A percentile compares a stretch with the other conserved stretches of the same genome.
These are phyloP conservation scores for Ogataea saltuana DNA, from an alignment of 805 yeast species.

Conservation along the genomic window DNA sequence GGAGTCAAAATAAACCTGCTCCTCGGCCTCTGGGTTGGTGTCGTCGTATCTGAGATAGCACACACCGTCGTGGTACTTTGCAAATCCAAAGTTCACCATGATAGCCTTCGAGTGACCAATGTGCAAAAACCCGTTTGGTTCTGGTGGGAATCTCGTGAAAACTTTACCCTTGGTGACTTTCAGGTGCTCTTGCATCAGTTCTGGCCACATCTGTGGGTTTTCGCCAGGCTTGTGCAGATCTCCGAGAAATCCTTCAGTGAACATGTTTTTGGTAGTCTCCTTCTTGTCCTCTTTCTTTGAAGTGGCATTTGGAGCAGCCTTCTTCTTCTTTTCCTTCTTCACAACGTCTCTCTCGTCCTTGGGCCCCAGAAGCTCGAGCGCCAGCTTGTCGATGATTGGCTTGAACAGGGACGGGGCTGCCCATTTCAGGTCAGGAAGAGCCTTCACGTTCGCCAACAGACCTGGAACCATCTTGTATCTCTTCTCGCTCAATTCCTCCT, in stretches of 20 bases:
- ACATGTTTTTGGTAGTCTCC: conserved; percentile 66
- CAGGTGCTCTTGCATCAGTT: conserved; percentile 78
- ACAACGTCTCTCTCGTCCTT: conserved; percentile 91
- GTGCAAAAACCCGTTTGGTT: conserved; percentile 96
- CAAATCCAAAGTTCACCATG: conserved; percentile 97
- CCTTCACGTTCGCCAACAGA: conserved; percentile 74
- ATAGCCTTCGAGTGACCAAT: conserved; percentile 98
- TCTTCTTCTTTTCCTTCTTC: conserved; percentile 72
- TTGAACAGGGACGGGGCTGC: conserved; percentile 86
- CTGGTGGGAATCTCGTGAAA: conserved; percentile 96
- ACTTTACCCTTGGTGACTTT: conserved; percentile 79
- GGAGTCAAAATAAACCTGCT: conserved; percentile 82
- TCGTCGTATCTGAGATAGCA: conserved; percentile 96
- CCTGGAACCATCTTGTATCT: conserved; percentile 81
- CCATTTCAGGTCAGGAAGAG: conserved; percentile 79
- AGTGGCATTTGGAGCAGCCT: conserved; percentile 30
- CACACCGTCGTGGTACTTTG: conserved; percentile 78
- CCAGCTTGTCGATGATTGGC: conserved; percentile 78
- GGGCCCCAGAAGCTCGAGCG: conserved; percentile 80
- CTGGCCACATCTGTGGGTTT: conserved; percentile 88
- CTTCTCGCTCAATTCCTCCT: conserved; percentile 60
- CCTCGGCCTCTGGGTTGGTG: conserved; percentile 99
- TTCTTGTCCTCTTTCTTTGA: conserved; percentile 25
- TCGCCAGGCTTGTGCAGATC: conserved; percentile 94
- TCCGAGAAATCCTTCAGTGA: conserved; percentile 92